phyloP scores from a whole-genome alignment of 202 grass and related monocot genomes.

The Thinopyrum obtusiflorum region DNA sequence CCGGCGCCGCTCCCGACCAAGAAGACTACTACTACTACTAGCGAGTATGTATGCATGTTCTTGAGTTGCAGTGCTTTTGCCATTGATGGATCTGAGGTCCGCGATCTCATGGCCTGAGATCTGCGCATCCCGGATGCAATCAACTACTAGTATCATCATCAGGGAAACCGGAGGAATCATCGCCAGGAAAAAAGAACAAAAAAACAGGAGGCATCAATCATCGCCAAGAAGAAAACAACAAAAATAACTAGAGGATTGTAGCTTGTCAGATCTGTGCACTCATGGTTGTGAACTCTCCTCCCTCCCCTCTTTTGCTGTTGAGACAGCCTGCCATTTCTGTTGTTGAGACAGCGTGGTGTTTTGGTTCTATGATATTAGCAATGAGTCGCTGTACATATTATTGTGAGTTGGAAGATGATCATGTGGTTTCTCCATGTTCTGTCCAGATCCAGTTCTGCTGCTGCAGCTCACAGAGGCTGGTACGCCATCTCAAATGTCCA shows the following conservation, averaged over 20 bases:
- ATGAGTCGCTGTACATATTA: conserved; percentile 12
- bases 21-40: conserved; percentile 5
- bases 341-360: conserved; percentile 25
- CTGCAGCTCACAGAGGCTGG: not conserved
- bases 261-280: not conserved
- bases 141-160: not conserved
- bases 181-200: not conserved
- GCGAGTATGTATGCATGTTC: not conserved
- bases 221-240: not conserved
- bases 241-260: not conserved
- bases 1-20: not conserved
- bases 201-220: not conserved
- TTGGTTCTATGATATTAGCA: conserved; percentile 14
- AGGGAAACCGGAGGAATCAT: not conserved
- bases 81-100: conserved; percentile 35
- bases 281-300: not conserved
- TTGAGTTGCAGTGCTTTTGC: not conserved
- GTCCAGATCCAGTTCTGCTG: not conserved
- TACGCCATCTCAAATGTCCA: not conserved
- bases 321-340: conserved; percentile 7
- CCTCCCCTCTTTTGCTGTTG: not conserved
- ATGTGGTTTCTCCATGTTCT: not conserved
- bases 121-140: not conserved
- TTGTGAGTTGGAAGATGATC: not conserved
- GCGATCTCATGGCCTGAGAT: not conserved